A percentile compares a stretch with the other conserved stretches of the same genome.
These are phyloP conservation scores for Leccinum fallax DNA, from an alignment of 1,284 basidiomycete species.

Conservation along the genomic window DNA sequence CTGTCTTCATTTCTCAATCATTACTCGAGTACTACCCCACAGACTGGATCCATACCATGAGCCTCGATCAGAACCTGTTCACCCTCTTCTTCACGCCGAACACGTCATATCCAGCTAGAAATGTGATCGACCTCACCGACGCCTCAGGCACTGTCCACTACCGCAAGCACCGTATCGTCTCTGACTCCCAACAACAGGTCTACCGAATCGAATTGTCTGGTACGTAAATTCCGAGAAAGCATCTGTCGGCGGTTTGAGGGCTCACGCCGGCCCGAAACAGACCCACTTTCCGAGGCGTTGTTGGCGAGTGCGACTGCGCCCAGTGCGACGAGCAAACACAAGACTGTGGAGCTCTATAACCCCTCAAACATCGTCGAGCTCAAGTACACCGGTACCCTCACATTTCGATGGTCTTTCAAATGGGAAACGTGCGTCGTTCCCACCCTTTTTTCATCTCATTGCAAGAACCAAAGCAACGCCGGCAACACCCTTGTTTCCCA, in stretches of 20 bases:
- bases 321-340: slow-evolving; percentile 65
- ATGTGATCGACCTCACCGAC: slow-evolving; percentile 67
- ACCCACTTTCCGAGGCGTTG: slow-evolving; percentile 66
- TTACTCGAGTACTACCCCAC: not conserved
- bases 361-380: slow-evolving; percentile 71
- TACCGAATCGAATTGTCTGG: slow-evolving; percentile 71
- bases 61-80: slow-evolving; percentile 79
- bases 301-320: slow-evolving; percentile 67
- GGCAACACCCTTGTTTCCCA: not conserved
- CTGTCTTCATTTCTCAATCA: not conserved
- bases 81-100: slow-evolving; percentile 66
- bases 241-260: not conserved
- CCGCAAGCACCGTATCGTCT: slow-evolving; percentile 59
- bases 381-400: slow-evolving; percentile 70
- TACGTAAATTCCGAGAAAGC: slow-evolving; percentile 34
- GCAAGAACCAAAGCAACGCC: not conserved
- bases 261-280: slow-evolving; percentile 37
- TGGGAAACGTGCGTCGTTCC: slow-evolving; percentile 74
- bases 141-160: slow-evolving; percentile 65
- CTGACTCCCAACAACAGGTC: slow-evolving; percentile 33
- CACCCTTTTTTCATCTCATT: not conserved
- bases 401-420: slow-evolving; percentile 76
- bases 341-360: slow-evolving; percentile 74
- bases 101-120: slow-evolving; percentile 50
- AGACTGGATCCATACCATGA: slow-evolving; percentile 47